phyloP scores from a whole-genome alignment of 2,329 filamentous ascomycete species.

The Venturia oleaginea region DNA sequence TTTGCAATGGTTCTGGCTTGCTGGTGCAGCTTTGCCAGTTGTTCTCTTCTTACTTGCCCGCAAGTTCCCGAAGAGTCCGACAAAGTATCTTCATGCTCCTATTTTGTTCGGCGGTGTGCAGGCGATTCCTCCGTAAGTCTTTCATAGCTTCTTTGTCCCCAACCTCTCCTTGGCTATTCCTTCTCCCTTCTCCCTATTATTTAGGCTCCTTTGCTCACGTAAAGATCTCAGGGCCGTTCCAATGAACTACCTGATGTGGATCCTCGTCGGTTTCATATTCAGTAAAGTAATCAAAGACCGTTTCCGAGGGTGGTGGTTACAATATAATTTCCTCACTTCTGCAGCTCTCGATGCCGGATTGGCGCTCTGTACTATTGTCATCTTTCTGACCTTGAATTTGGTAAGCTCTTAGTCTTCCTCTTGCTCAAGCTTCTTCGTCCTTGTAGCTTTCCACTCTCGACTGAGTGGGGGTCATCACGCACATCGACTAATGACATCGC shows the following conservation, averaged over 20 bases:
- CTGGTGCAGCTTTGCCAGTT: slow-evolving; percentile 54
- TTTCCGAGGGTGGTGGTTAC: slow-evolving; percentile 21
- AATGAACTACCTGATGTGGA: slow-evolving; percentile 20
- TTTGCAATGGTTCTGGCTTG: slow-evolving; percentile 63
- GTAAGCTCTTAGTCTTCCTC: no score
- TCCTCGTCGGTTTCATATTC: slow-evolving; percentile 23
- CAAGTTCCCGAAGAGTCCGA: slow-evolving; percentile 49
- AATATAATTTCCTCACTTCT: slow-evolving; percentile 16
- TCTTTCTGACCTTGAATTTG: slow-evolving; percentile 22
- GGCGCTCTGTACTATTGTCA: slow-evolving; percentile 21
- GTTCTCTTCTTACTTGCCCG: slow-evolving; percentile 52
- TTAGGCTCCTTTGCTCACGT: not conserved
- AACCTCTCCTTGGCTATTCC: no score
- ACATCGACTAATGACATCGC: no score
- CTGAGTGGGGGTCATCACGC: no score
- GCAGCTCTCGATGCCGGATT: slow-evolving; percentile 22
- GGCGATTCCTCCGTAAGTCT: slow-evolving; percentile 32
- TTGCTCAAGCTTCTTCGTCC: slow-evolving; percentile 14
- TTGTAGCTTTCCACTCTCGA: not conserved
- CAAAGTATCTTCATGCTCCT: slow-evolving; percentile 59
- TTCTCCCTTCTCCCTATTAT: no score
- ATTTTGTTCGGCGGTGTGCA: slow-evolving; percentile 59
- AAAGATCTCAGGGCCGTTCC: slow-evolving; percentile 35
- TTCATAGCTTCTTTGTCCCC: no score
- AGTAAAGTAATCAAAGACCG: slow-evolving; percentile 19